Evolutionary conservation across 1,284 basidiomycete species (phyloP).

Genomic region (Rhodotorula sp.): DNA sequence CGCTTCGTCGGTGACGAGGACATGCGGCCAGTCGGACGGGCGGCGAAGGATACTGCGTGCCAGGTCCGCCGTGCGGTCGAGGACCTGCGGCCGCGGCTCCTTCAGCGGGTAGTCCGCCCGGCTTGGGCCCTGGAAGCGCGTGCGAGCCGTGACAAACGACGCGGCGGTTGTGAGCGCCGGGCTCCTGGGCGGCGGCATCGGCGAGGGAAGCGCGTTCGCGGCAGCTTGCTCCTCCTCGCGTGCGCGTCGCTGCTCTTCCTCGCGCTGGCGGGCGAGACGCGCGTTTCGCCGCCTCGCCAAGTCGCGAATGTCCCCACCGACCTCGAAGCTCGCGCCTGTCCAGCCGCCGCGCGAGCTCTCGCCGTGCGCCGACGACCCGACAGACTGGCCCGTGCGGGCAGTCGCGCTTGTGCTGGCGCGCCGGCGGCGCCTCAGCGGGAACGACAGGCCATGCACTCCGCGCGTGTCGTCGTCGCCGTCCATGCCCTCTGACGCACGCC

Average conservation of each 20-base stretch:
- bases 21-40: background rate
- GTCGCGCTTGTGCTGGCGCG: conserved; percentile 7
- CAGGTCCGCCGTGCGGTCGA: background rate
- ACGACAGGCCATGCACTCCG: background rate
- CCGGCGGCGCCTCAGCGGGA: background rate
- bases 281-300: conserved; percentile 24
- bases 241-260: background rate
- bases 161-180: background rate
- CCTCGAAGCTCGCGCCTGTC: conserved; percentile 32
- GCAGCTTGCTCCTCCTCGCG: background rate
- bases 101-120: background rate
- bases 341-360: conserved; percentile 10
- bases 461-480: background rate
- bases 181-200: background rate
- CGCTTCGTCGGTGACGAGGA: background rate
- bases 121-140: background rate
- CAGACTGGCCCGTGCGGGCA: background rate
- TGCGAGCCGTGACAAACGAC: conserved; percentile 18
- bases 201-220: no score
- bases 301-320: conserved; percentile 35
- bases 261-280: conserved; percentile 12
- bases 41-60: background rate
- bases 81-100: background rate
- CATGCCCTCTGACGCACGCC: background rate
- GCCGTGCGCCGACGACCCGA: background rate